phyloP scores from a whole-genome alignment of 495 filamentous ascomycete genomes.

The Penicillium tannophilum region DNA sequence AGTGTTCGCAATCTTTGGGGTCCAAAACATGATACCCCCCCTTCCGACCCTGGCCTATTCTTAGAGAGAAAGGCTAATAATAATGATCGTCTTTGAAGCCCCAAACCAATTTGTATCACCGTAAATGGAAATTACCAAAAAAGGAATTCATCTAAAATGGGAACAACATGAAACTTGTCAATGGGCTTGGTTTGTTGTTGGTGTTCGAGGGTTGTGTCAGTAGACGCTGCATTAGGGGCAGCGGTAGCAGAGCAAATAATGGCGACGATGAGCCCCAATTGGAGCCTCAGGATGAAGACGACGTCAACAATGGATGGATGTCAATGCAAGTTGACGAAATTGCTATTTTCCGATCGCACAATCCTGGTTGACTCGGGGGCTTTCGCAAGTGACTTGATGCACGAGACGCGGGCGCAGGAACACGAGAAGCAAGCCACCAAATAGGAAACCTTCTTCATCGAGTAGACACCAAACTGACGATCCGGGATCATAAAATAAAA shows the following conservation, averaged over 20 bases:
- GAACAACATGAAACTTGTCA: conserved; percentile 4
- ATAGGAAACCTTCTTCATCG: background rate
- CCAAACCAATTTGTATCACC: background rate
- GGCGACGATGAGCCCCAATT: background rate
- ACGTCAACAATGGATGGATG: conserved; percentile 11
- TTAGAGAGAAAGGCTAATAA: conserved; percentile 13
- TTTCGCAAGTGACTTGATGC: conserved; percentile 19
- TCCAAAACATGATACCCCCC: conserved; percentile 11
- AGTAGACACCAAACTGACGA: background rate
- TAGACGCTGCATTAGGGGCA: conserved; percentile 22
- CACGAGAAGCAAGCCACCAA: conserved; percentile 35
- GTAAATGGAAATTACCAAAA: conserved; percentile 17
- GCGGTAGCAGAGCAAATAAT: conserved; percentile 25
- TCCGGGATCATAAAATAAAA: conserved; percentile 2
- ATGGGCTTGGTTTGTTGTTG: background rate
- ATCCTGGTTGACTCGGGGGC: background rate
- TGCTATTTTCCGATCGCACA: background rate
- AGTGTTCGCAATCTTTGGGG: conserved; percentile 14
- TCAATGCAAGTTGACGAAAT: conserved; percentile 10
- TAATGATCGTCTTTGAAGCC: conserved; percentile 24
- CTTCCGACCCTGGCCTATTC: conserved; percentile 18
- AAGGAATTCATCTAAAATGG: background rate
- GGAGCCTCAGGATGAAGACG: conserved; percentile 7
- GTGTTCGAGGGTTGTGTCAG: conserved; percentile 16
- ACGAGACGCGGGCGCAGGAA: conserved; percentile 32